Percentiles rank a stretch among this genome's conserved stretches.
Conservation (phyloP, 108 stramenopile species). For the Chaetoceros muelleri region DNA sequence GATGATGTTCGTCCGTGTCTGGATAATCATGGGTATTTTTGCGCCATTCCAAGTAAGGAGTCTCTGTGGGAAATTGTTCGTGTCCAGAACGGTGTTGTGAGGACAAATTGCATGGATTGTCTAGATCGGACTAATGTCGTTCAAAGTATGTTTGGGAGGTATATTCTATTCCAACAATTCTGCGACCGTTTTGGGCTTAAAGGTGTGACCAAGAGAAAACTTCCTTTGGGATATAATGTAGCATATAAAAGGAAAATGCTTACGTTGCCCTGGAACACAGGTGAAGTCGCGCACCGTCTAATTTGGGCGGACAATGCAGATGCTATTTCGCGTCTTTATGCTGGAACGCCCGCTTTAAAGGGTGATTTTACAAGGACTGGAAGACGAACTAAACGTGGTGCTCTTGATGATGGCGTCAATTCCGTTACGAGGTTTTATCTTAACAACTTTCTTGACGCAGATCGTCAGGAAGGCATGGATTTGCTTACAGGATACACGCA, state of each 20-base stretch:
- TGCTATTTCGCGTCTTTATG: constrained; percentile 85
- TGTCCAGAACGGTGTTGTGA: constrained; percentile 76
- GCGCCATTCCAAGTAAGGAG: constrained; percentile 16
- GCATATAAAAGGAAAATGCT: constrained; percentile 27
- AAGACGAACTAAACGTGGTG: constrained; percentile 82
- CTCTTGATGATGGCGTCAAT: constrained; percentile 91
- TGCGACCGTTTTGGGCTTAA: constrained; percentile 9
- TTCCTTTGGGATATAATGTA: constrained; percentile 19
- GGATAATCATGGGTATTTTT: constrained; percentile 56
- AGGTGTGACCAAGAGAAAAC: constrained; percentile 10
- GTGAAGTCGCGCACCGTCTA: constrained; percentile 65
- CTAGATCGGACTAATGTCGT: constrained; percentile 98
- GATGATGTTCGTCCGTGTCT: constrained; percentile 51
- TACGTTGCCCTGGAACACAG: constrained; percentile 46
- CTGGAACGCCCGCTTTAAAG: constrained; percentile 92
- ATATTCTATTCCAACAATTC: constrained; percentile 52
- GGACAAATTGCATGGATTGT: constrained; percentile 99
- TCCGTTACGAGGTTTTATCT: constrained; percentile 92
- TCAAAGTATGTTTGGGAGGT: constrained; percentile 83
- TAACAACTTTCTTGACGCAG: constrained; percentile 91
- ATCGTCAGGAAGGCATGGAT: constrained; percentile 94
- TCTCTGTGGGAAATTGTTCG: constrained; percentile 27
- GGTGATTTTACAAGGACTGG: constrained; percentile 91
- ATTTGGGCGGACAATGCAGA: constrained; percentile 91
- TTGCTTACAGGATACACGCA: constrained; percentile 64